A percentile compares a stretch with the other conserved stretches of the same genome.
Evolutionary conservation across 768 basidiomycete genomes (phyloP).

Genomic region (Boletus insuetus): DNA sequence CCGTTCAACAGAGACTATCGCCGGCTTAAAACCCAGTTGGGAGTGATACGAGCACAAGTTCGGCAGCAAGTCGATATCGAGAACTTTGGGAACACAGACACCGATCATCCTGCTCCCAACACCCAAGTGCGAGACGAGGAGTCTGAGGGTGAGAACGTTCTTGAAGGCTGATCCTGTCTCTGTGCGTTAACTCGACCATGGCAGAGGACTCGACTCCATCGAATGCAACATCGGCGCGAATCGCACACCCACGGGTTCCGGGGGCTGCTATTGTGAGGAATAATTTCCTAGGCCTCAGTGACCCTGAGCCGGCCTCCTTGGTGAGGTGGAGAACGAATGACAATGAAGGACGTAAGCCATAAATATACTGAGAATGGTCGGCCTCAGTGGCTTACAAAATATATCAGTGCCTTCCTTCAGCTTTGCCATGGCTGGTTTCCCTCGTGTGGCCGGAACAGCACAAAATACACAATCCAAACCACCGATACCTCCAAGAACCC

Average conservation of each 20-base stretch:
- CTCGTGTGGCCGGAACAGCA: neutral
- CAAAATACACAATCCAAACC: neutral
- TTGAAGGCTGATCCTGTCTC: neutral
- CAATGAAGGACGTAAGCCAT: conserved; percentile 15
- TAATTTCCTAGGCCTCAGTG: neutral
- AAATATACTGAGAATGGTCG: too few relatives aligned
- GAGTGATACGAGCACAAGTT: conserved; percentile 42
- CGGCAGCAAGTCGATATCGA: conserved; percentile 22
- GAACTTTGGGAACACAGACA: conserved; percentile 5
- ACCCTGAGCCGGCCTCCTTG: neutral
- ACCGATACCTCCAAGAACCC: neutral
- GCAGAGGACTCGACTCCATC: conserved; percentile 3
- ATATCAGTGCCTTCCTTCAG: conserved; percentile 13
- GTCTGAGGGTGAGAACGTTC: conserved; percentile 5
- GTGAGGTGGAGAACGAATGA: neutral
- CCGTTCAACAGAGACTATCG: conserved; percentile 58
- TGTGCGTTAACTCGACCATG: neutral
- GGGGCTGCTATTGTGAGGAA: neutral
- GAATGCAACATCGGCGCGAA: neutral
- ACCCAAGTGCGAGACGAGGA: conserved; percentile 2
- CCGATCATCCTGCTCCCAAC: neutral
- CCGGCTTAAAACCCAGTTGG: conserved; percentile 65
- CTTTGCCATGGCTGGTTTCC: conserved; percentile 5
- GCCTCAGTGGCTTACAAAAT: neutral
- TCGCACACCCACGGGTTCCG: neutral